These are phyloP conservation scores for Moesziomyces parantarcticus DNA, from an alignment of 1,284 basidiomycete species.

Conservation along the genomic window DNA sequence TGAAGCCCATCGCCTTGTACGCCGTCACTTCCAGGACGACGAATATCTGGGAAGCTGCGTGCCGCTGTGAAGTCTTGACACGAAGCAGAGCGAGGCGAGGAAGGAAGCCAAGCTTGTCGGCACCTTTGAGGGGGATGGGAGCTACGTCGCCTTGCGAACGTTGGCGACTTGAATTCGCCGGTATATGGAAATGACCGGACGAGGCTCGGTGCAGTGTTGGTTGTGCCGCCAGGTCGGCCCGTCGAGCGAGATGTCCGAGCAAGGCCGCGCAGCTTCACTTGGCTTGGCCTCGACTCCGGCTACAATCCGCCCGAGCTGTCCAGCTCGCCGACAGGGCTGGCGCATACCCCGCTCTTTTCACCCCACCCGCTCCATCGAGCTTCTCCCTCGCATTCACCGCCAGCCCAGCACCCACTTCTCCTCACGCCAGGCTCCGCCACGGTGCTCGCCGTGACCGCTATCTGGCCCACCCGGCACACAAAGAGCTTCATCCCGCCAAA, in stretches of 20 bases:
- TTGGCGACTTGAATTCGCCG: background rate
- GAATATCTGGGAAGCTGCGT: too few relatives aligned
- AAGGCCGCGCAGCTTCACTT: background rate
- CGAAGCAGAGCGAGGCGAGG: too few relatives aligned
- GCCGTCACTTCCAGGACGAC: too few relatives aligned
- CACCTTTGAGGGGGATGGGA: too few relatives aligned
- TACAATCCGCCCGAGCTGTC: background rate
- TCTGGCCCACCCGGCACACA: background rate
- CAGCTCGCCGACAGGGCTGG: background rate
- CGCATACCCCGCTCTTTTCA: background rate
- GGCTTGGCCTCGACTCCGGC: background rate
- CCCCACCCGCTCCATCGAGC: slow-evolving; percentile 1
- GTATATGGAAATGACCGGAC: slow-evolving; percentile 3
- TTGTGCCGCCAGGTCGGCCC: background rate
- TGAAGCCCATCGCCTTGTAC: too few relatives aligned
- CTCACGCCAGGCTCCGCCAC: too few relatives aligned
- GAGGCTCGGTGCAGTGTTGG: slow-evolving; percentile 2
- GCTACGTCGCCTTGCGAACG: background rate
- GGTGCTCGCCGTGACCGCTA: too few relatives aligned
- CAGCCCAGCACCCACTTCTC: background rate
- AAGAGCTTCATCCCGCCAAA: background rate
- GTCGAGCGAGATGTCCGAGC: background rate
- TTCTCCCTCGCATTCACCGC: background rate
- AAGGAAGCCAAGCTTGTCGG: too few relatives aligned
- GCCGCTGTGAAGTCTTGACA: too few relatives aligned